Conservation (phyloP, 1,284 basidiomycete species). For the Takashimella koratensis region DNA sequence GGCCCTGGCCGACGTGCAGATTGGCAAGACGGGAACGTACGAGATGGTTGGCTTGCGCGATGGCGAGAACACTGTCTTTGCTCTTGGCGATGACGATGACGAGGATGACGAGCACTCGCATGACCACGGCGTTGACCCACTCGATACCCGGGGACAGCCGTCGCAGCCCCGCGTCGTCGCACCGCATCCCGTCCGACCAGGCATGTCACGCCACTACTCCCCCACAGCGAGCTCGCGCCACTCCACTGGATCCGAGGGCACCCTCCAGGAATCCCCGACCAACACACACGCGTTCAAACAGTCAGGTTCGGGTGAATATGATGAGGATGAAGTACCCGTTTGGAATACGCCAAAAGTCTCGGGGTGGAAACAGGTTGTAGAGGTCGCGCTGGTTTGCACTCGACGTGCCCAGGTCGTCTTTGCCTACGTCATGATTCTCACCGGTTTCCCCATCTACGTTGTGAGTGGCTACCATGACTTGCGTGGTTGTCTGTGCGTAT, state of each 20-base stretch:
- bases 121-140: slow-evolving; percentile 19
- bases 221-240: slow-evolving; percentile 6
- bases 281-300: slow-evolving; percentile 11
- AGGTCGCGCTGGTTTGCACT: slow-evolving; percentile 33
- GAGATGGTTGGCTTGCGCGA: slow-evolving; percentile 35
- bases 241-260: slow-evolving; percentile 61
- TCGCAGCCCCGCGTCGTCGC: slow-evolving; percentile 8
- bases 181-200: slow-evolving; percentile 1
- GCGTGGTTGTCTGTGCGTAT: background rate
- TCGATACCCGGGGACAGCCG: slow-evolving; percentile 17
- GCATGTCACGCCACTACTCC: slow-evolving; percentile 4
- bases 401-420: slow-evolving; percentile 37
- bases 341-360: slow-evolving; percentile 7
- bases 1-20: slow-evolving; percentile 13
- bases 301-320: slow-evolving; percentile 24
- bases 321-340: slow-evolving; percentile 14
- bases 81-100: slow-evolving; percentile 13
- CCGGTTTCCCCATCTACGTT: slow-evolving; percentile 34
- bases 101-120: slow-evolving; percentile 10
- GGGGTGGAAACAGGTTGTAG: slow-evolving; percentile 12
- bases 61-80: slow-evolving; percentile 1
- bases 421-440: slow-evolving; percentile 37
- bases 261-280: slow-evolving; percentile 55
- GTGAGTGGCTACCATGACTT: slow-evolving; percentile 16
- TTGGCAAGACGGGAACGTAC: slow-evolving; percentile 17